Base-by-base conservation (phyloP, 2,329 filamentous ascomycete genomes). In the Paramyrothecium roridum region DNA sequence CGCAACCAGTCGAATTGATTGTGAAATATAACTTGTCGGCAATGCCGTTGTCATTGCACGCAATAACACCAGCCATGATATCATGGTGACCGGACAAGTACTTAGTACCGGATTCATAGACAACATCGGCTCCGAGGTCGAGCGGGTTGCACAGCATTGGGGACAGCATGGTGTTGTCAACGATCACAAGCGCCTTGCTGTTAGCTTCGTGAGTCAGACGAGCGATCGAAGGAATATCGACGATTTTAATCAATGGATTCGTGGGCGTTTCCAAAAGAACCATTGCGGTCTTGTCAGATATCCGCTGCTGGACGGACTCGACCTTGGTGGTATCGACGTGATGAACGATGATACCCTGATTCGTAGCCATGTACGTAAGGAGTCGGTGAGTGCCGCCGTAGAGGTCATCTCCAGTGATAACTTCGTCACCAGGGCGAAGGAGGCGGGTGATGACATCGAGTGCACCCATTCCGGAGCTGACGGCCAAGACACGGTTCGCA, bases 91-190 rank as follows among this genome's bases (percentile, higher is more conserved):
- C 95, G 1, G 93, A 98, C 7, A 99, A 82, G 68, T 99, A 99
- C 73, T 99, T 99, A 22, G 95, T 99, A 54, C 95, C 95, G 23
- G 90, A 96, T 77, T 99, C 95, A 74, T 99, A 99, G 54, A 96
- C 91, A 63, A 99, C 89, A 67, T 99, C 95, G 17, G 93, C 93
- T 55, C 96, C 95, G 26, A 98, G 82, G 58, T 98, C 93, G 19
- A 99, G 84, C 7, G 95, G 95, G 75, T 96, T 98, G 67, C 88
- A 88, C 8, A 99, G 86, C 79, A 97, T 88, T 12, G 95, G 95
- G 2, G 93, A 97, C 62, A 99, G 87, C 95, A 99, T 99, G 56
- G 95, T 99, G 78, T 99, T 99, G 75, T 99, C 95, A 23, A 98
- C 95, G 2, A 93, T 86, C 17, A 99, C 92, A 45, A 98, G 78